Evolutionary conservation across 106 monocot genomes (phyloP).

Genomic region (Dendrobium huoshanense): DNA sequence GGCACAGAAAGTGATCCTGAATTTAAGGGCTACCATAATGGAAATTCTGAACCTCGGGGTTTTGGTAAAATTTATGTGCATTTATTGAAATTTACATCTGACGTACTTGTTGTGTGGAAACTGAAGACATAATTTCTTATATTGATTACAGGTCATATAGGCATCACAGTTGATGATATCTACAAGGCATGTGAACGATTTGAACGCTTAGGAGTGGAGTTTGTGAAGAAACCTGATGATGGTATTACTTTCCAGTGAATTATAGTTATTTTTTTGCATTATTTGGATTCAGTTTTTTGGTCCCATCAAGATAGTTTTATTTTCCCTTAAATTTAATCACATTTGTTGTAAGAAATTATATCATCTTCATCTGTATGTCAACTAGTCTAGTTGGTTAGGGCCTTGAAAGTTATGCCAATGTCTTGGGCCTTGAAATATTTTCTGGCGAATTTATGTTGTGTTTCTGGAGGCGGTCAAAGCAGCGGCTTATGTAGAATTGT

Average conservation of each 20-base stretch:
- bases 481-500: no score
- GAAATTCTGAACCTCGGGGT: slow-evolving; percentile 97
- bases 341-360: background rate
- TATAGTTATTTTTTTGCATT: background rate
- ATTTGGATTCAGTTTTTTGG: background rate
- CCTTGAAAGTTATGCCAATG: no score
- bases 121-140: background rate
- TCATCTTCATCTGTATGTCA: background rate
- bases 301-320: background rate
- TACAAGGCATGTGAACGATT: slow-evolving; percentile 95
- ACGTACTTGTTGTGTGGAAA: background rate
- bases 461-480: no score
- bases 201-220: slow-evolving; percentile 83
- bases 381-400: no score
- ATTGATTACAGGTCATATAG: slow-evolving; percentile 68
- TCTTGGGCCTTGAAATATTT: no score
- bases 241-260: slow-evolving; percentile 31
- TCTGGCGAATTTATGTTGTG: no score
- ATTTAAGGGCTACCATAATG: slow-evolving; percentile 96
- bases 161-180: slow-evolving; percentile 92
- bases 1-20: slow-evolving; percentile 97
- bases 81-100: slow-evolving; percentile 2
- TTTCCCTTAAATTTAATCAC: background rate
- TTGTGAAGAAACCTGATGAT: slow-evolving; percentile 96
- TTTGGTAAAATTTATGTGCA: slow-evolving; percentile 51